Base-by-base conservation (phyloP, 306 rosid species). In the Sesbania bispinosa region DNA sequence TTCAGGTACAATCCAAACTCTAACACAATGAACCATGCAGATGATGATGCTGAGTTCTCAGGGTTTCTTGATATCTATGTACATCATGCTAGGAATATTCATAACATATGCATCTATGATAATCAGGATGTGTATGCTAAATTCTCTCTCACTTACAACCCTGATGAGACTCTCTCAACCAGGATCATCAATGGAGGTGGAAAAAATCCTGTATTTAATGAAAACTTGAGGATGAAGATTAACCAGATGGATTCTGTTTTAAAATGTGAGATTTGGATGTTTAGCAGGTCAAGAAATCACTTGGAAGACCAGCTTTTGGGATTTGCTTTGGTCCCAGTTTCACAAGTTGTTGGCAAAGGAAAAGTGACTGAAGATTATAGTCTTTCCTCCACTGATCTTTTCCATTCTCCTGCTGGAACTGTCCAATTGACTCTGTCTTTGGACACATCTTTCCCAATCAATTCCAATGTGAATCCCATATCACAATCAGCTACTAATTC, bases 191-290 rank as follows among this genome's bases (percentile, higher is more conserved):
- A 85, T 74, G 86, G 89, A 39, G 96, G 98, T 52, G 98, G 96
- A 1, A 90, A 83, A 67, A 86, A 90, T 69, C 98, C 98, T 3
- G 86, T 79, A 13, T 93, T 93, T 83, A 84, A 90, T 27, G 89
- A 93, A 74, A 88, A 80, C 62, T 69, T 93, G 83, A 89, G 85
- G 72, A 66, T 93, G 85, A 85, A 82, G 70, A 73, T 93, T 33
- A 20, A 90, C 29, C 98, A 93, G 29, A 78, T 57, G n/a, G 93
- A 93, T 60, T 88, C 96, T 19, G 95, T 88, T 19, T 81, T 93
- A 16, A 93, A 93, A 79, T 93, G 96, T 75, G 98, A 93, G 81
- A 86, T 93, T 77, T 93, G 93, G 97, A 93, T 93, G 98, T 86
- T 85, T 53, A 93, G 98, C 76, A 86, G 96, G 70, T 82, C 85